Conservation (phyloP, 164 flowering plant genomes). For the Berberis thunbergii region DNA sequence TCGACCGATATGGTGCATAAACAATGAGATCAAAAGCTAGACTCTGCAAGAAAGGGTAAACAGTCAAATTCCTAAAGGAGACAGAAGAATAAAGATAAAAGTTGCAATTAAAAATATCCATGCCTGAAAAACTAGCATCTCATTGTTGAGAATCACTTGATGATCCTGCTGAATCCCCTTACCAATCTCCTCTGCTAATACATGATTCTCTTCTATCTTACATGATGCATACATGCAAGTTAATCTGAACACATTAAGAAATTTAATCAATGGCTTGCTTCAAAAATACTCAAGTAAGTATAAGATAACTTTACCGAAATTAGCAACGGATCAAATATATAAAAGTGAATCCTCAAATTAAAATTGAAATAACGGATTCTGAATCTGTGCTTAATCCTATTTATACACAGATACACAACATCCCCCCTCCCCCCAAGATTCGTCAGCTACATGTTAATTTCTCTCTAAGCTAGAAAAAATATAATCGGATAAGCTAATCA, state of each 20-base stretch:
- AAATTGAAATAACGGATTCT: no score
- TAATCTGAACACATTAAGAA: conserved; percentile 42
- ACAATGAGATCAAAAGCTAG: conserved; percentile 95
- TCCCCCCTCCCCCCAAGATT: no score
- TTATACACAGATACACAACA: no score
- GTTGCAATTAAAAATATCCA: conserved; percentile 16
- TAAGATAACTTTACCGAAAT: not conserved
- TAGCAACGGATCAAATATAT: no score
- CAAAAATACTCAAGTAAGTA: not conserved
- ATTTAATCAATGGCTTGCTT: not conserved
- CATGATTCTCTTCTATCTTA: conserved; percentile 97
- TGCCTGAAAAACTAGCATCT: conserved; percentile 97
- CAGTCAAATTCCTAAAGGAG: not conserved
- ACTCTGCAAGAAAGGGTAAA: conserved; percentile 46
- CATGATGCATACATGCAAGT: conserved; percentile 94
- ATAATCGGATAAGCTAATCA: no score
- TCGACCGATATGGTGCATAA: conserved; percentile 87
- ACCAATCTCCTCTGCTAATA: conserved; percentile 98
- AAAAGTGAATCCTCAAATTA: no score
- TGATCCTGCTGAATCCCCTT: conserved; percentile 96
- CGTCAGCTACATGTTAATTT: no score
- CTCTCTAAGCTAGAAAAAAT: no score
- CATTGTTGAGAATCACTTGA: conserved; percentile 92
- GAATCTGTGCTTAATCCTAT: no score
- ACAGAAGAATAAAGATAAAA: not conserved